Base-by-base conservation (phyloP, 139 green algal species). In the Chlorella vulgaris region DNA sequence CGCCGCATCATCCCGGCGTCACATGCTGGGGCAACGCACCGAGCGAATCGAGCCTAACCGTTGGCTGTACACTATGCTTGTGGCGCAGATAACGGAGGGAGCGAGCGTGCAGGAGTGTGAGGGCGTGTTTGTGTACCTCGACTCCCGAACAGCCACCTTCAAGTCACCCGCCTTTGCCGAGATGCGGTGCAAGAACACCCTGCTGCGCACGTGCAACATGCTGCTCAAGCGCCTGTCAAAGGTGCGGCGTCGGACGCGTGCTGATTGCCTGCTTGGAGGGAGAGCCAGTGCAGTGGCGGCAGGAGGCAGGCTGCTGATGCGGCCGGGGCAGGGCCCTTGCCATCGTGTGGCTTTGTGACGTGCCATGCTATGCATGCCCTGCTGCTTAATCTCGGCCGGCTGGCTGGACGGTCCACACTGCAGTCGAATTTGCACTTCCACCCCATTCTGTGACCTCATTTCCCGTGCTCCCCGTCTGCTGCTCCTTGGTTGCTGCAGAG, bases 141-240 rank as follows among this genome's bases (percentile, higher is more conserved):
- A 90, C 50, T 62, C 28, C 10, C 71, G 78, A 28, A 53, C 76
- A 62, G 29, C 35, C 19, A 28, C n/a, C 26, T 83, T 82, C 43
- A 80, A 85, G 53, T 40, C 66, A 36, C 43, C 62, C 10, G 26
- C 74, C 21, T 38, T 77, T 38, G 43, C 40, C 65, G 70, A 81
- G 21, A 15, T 58, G 1, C 60, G 31, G 21, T 84, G 83, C 55
- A 88, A 92, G 53, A 83, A 89, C 35, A 67, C 88, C 2, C 69
- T 93, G 81, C 88, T 94, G 58, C 85, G 89, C 40, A 88, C 87
- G 40, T 93, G 89, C 86, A 93, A 91, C 81, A 71, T 86, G 66
- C 85, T 95, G 68, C 81, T 93, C 24, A 81, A 84, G 22, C 84
- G 91, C 13, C 83, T 93, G 24, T 89, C 81, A 33, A 91, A 91